These are phyloP conservation scores for Oryza meridionalis DNA, from an alignment of 176 grass and related monocot species.

Conservation along the genomic window DNA sequence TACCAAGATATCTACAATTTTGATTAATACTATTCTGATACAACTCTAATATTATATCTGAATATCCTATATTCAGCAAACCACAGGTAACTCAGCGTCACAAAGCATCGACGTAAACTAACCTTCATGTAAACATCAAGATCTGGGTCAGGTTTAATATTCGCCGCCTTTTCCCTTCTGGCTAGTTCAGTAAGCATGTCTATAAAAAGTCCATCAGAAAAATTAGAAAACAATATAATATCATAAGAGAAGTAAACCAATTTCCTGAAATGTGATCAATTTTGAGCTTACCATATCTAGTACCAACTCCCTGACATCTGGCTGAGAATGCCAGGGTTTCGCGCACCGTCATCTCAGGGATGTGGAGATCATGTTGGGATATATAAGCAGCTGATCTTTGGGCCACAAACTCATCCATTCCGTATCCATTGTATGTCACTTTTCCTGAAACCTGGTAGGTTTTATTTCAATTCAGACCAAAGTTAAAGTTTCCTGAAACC, in stretches of 20 bases:
- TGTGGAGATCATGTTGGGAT: constrained; percentile 78
- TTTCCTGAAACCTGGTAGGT: constrained; percentile 57
- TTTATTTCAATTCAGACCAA: constrained; percentile 8
- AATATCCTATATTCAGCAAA: background rate
- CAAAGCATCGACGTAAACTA: constrained; percentile 17
- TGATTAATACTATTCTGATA: background rate
- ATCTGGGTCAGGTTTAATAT: constrained; percentile 66
- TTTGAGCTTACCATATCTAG: constrained; percentile 64
- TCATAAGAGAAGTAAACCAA: constrained; percentile 16
- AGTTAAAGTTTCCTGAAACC: constrained; percentile 15
- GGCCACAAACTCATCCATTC: constrained; percentile 74
- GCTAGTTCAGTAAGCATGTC: constrained; percentile 70
- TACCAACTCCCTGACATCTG: constrained; percentile 71
- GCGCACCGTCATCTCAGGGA: constrained; percentile 76
- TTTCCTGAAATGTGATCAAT: background rate
- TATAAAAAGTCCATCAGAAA: constrained; percentile 21
- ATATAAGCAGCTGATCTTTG: constrained; percentile 75
- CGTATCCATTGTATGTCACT: constrained; percentile 75
- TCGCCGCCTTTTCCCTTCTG: constrained; percentile 64
- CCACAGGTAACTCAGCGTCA: background rate
- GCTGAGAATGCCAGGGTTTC: constrained; percentile 80
- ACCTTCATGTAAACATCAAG: constrained; percentile 76
- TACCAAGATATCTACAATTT: background rate
- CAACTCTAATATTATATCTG: background rate
- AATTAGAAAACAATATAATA: constrained; percentile 17